These are phyloP conservation scores for Phaeosphaeriaceae sp. DNA, from an alignment of 2,329 filamentous ascomycete genomes.

Conservation along the genomic window DNA sequence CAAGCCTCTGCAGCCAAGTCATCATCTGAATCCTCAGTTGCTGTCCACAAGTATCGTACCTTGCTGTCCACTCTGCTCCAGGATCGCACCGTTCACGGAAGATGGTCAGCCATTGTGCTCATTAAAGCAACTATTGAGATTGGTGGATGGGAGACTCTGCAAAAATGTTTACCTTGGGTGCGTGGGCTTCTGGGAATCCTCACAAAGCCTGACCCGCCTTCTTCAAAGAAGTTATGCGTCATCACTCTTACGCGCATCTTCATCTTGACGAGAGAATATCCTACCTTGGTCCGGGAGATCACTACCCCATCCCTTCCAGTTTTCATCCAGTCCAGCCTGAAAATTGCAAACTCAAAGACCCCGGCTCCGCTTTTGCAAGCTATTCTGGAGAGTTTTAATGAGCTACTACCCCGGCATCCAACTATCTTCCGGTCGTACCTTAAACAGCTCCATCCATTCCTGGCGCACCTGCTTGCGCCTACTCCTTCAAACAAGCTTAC, in stretches of 20 bases:
- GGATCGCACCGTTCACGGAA: slow-evolving; percentile 74
- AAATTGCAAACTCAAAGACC: slow-evolving; percentile 54
- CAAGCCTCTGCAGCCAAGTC: slow-evolving; percentile 64
- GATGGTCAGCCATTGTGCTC: slow-evolving; percentile 78
- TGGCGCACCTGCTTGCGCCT: slow-evolving; percentile 67
- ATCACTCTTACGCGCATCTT: slow-evolving; percentile 85
- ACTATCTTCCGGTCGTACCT: slow-evolving; percentile 81
- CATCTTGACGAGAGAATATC: slow-evolving; percentile 78
- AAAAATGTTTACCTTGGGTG: slow-evolving; percentile 76
- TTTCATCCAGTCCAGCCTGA: slow-evolving; percentile 76
- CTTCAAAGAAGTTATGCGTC: slow-evolving; percentile 77
- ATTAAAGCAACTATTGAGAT: slow-evolving; percentile 83
- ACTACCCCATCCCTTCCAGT: slow-evolving; percentile 79
- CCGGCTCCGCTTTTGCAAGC: slow-evolving; percentile 63
- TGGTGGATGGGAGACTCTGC: slow-evolving; percentile 82
- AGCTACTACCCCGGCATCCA: slow-evolving; percentile 79
- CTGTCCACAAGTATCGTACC: slow-evolving; percentile 82
- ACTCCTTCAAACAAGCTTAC: slow-evolving; percentile 56
- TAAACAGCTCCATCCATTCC: slow-evolving; percentile 68
- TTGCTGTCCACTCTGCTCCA: slow-evolving; percentile 78
- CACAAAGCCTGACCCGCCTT: slow-evolving; percentile 77
- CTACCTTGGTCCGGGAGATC: slow-evolving; percentile 83
- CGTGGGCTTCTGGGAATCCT: slow-evolving; percentile 75
- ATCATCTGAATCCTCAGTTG: slow-evolving; percentile 69
- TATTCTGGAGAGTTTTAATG: slow-evolving; percentile 73